A percentile compares a stretch with the other conserved stretches of the same genome.
These are phyloP conservation scores for Alternaria sp. DNA, from an alignment of 2,329 filamentous ascomycete genomes.

Conservation along the genomic window DNA sequence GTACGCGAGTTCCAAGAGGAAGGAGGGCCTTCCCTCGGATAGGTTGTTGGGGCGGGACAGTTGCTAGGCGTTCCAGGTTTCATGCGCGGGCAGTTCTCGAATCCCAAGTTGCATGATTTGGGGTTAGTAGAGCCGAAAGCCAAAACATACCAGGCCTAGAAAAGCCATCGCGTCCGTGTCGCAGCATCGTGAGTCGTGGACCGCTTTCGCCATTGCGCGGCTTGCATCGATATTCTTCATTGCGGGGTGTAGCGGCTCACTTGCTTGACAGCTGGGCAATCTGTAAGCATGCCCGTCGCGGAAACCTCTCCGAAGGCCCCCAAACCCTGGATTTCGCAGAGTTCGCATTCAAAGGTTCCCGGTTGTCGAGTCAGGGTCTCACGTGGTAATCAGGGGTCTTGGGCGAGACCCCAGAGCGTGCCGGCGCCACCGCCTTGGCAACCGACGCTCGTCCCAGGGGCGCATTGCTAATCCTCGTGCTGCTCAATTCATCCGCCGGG, in stretches of 20 bases:
- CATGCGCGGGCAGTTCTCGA: conserved; percentile 27
- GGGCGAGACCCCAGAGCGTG: conserved; percentile 4
- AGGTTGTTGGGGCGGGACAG: conserved; percentile 21
- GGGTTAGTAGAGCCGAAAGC: conserved; percentile 18
- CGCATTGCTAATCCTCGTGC: conserved; percentile 10
- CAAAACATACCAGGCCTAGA: conserved; percentile 23
- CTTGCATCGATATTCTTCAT: neutral
- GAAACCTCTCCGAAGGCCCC: neutral
- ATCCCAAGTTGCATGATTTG: conserved; percentile 13
- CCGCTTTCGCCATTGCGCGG: neutral
- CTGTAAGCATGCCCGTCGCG: neutral
- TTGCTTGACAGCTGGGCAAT: neutral
- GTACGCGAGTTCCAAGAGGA: conserved; percentile 1
- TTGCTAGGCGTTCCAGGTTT: conserved; percentile 14
- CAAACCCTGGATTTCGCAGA: neutral
- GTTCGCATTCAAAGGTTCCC: neutral
- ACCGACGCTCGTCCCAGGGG: conserved; percentile 21
- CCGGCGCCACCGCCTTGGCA: conserved; percentile 13
- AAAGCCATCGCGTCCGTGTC: conserved; percentile 17
- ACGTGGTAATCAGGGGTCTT: conserved; percentile 15
- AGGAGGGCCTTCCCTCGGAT: conserved; percentile 7
- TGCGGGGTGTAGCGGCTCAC: neutral
- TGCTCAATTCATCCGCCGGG: conserved; percentile 3
- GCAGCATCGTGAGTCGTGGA: conserved; percentile 4
- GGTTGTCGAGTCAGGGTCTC: conserved; percentile 19